Evolutionary conservation across 2,329 filamentous ascomycete species (phyloP).

Genomic region (Penicillium sp.): DNA sequence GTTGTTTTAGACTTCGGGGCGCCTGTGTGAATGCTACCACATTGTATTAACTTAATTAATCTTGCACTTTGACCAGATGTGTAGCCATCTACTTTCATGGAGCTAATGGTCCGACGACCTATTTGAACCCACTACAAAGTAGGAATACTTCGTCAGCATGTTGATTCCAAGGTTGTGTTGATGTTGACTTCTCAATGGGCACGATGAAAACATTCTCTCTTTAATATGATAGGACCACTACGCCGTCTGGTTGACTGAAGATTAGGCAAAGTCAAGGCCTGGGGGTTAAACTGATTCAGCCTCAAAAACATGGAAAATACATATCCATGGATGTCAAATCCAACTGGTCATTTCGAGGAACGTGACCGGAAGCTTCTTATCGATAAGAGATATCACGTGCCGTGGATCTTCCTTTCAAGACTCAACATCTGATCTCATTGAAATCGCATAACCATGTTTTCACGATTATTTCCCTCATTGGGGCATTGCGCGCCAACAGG

Average conservation of each 20-base stretch:
- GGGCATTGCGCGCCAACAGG: slow-evolving; percentile 22
- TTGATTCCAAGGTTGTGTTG: too few relatives aligned
- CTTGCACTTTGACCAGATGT: not conserved
- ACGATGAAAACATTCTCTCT: not conserved
- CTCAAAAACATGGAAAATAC: not conserved
- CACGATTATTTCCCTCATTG: slow-evolving; percentile 28
- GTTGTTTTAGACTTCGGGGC: not conserved
- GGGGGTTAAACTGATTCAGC: not conserved
- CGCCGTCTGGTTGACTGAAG: not conserved
- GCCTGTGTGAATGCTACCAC: not conserved
- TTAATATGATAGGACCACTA: not conserved
- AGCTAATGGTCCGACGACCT: too few relatives aligned
- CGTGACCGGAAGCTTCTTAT: slow-evolving; percentile 12
- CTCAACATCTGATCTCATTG: slow-evolving; percentile 17
- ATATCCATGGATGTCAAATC: not conserved
- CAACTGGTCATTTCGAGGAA: not conserved
- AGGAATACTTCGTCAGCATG: not conserved
- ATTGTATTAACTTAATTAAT: not conserved
- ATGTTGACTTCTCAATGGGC: too few relatives aligned
- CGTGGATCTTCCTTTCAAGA: slow-evolving; percentile 10
- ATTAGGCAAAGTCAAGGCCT: not conserved
- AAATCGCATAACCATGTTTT: slow-evolving; percentile 29
- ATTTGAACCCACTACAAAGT: not conserved
- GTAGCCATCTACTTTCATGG: too few relatives aligned
- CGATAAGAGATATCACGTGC: slow-evolving; percentile 25